These are phyloP conservation scores for Metschnikowia similis DNA, from an alignment of 805 yeast species.

Conservation along the genomic window DNA sequence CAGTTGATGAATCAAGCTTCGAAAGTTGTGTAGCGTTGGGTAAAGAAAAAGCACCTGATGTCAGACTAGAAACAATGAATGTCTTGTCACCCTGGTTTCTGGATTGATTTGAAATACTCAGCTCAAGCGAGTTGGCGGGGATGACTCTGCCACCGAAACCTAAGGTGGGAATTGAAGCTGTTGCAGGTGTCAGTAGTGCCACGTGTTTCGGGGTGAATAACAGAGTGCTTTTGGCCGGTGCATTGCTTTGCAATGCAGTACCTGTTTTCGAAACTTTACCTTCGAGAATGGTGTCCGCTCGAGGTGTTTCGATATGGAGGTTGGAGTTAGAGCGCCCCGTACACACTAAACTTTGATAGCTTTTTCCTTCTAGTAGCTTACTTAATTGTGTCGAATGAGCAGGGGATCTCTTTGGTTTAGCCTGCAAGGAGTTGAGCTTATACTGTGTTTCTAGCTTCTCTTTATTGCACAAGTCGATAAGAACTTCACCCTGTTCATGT, in stretches of 20 bases:
- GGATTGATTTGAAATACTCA: background rate
- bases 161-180: background rate
- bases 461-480: slow-evolving; percentile 39
- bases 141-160: slow-evolving; percentile 1
- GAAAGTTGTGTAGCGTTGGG: background rate
- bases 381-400: slow-evolving; percentile 32
- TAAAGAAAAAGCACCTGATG: background rate
- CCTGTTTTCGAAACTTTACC: background rate
- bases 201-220: background rate
- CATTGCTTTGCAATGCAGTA: background rate
- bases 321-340: slow-evolving; percentile 29
- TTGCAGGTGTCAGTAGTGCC: background rate
- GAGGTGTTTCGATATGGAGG: slow-evolving; percentile 14
- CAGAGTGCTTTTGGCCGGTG: background rate
- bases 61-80: background rate
- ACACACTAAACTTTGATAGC: slow-evolving; percentile 28
- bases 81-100: background rate
- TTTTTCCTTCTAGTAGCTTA: slow-evolving; percentile 20
- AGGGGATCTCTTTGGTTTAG: slow-evolving; percentile 36
- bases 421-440: slow-evolving; percentile 34
- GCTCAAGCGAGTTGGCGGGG: background rate
- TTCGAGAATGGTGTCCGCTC: background rate
- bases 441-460: slow-evolving; percentile 38
- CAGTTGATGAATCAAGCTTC: background rate
- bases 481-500: slow-evolving; percentile 24